A percentile compares a stretch with the other conserved stretches of the same genome.
Evolutionary conservation across 202 grass and related monocot species (phyloP).

Genomic region (Elaeis oleifera): DNA sequence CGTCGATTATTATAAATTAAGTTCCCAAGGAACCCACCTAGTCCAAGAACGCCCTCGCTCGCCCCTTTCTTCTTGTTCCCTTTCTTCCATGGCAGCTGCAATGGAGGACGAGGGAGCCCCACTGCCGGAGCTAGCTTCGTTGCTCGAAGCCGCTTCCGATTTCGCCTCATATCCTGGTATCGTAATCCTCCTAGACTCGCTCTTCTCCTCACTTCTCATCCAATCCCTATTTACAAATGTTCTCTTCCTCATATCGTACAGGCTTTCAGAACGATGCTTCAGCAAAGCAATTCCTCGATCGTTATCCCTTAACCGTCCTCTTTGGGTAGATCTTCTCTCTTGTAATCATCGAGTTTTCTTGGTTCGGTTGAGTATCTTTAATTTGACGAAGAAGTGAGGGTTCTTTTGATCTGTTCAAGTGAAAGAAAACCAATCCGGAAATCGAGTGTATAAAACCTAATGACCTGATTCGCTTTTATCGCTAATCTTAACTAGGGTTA

Average conservation of each 20-base stretch:
- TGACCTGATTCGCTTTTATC: no score
- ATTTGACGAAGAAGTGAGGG: no score
- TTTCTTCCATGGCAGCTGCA: neutral
- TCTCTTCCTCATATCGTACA: neutral
- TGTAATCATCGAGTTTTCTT: no score
- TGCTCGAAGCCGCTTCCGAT: conserved; percentile 42
- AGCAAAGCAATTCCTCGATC: conserved; percentile 65
- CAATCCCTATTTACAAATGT: neutral
- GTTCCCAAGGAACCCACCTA: no score
- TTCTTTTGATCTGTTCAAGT: no score
- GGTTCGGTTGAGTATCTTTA: no score
- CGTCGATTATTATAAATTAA: no score
- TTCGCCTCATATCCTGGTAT: conserved; percentile 58
- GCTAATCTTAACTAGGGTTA: no score
- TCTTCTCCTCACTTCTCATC: neutral
- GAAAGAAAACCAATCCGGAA: no score
- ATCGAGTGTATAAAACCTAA: no score
- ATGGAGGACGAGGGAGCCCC: conserved; percentile 5
- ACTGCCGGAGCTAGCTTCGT: conserved; percentile 24
- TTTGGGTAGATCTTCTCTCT: conserved; percentile 34
- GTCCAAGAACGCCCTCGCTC: no score
- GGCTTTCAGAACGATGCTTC: conserved; percentile 57
- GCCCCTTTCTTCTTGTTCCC: neutral
- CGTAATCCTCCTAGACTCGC: neutral
- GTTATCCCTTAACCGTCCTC: conserved; percentile 55